Conservation (phyloP, 148 eudicot genomes). For the Persicaria maculosa region DNA sequence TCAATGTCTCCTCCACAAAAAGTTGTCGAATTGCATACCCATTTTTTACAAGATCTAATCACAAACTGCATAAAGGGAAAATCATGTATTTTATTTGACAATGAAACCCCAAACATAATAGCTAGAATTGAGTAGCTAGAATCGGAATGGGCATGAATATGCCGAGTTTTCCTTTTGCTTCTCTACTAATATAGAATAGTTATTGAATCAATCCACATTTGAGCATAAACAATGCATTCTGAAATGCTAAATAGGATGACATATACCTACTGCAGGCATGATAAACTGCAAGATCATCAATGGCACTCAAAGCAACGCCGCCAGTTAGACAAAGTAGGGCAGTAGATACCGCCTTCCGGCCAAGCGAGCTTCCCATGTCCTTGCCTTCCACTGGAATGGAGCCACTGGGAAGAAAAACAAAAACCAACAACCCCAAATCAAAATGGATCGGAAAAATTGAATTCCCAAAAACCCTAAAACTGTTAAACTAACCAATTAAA, state of each 20-base stretch:
- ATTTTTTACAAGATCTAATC: no score
- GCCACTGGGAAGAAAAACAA: slow-evolving; percentile 20
- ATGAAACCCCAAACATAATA: neutral
- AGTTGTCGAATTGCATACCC: no score
- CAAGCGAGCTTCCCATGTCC: slow-evolving; percentile 40
- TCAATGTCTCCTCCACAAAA: no score
- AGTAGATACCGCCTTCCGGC: slow-evolving; percentile 53
- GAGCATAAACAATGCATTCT: neutral
- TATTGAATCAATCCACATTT: neutral
- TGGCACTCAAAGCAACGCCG: slow-evolving; percentile 87
- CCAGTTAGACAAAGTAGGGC: slow-evolving; percentile 68
- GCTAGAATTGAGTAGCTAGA: neutral
- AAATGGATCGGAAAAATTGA: neutral
- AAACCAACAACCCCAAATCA: slow-evolving; percentile 1
- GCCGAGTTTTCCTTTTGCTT: neutral
- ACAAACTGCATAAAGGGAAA: no score
- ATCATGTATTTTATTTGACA: no score
- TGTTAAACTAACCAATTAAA: neutral
- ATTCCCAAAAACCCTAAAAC: neutral
- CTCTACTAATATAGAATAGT: neutral
- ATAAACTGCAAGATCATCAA: slow-evolving; percentile 70
- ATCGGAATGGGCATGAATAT: neutral
- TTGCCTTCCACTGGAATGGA: slow-evolving; percentile 26
- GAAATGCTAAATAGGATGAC: neutral
- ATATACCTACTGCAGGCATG: slow-evolving; percentile 75